These are phyloP conservation scores for Phyllosticta citrichinensis DNA, from an alignment of 2,329 filamentous ascomycete genomes.

Conservation along the genomic window DNA sequence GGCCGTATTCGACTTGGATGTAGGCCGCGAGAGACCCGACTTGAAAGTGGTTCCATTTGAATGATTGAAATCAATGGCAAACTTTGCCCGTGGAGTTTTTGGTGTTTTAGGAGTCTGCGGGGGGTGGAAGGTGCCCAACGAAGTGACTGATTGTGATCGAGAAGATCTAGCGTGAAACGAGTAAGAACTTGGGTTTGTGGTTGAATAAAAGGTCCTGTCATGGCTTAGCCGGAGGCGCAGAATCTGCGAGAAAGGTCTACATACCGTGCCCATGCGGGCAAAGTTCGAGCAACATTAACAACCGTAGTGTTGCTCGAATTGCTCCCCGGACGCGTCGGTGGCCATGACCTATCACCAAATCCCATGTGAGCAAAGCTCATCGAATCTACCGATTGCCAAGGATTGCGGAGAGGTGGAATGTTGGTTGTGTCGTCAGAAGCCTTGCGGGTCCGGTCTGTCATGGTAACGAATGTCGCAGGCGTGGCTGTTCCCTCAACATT, in stretches of 20 bases:
- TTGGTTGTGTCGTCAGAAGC: neutral
- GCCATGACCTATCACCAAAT: neutral
- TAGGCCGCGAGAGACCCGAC: neutral
- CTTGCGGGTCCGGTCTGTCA: neutral
- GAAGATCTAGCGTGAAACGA: neutral
- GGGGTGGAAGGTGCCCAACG: neutral
- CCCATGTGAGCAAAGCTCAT: slow-evolving; percentile 1
- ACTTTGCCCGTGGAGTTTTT: neutral
- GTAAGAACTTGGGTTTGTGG: neutral
- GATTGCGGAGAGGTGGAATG: slow-evolving; percentile 4
- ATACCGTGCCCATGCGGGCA: slow-evolving; percentile 9
- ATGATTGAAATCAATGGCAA: neutral
- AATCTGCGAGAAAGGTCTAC: neutral
- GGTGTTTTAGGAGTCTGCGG: neutral
- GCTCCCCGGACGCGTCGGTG: neutral
- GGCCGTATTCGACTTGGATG: neutral
- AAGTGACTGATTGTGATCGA: neutral
- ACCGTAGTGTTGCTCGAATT: slow-evolving; percentile 2
- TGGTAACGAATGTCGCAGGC: neutral
- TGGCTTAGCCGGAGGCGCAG: neutral
- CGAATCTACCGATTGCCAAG: slow-evolving; percentile 7
- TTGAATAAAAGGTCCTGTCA: slow-evolving; percentile 3
- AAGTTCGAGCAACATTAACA: neutral
- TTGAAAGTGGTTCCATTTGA: neutral
- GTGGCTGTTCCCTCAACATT: neutral